Evolutionary conservation across 495 filamentous ascomycete species (phyloP).

Genomic region (Penicillium soppii): DNA sequence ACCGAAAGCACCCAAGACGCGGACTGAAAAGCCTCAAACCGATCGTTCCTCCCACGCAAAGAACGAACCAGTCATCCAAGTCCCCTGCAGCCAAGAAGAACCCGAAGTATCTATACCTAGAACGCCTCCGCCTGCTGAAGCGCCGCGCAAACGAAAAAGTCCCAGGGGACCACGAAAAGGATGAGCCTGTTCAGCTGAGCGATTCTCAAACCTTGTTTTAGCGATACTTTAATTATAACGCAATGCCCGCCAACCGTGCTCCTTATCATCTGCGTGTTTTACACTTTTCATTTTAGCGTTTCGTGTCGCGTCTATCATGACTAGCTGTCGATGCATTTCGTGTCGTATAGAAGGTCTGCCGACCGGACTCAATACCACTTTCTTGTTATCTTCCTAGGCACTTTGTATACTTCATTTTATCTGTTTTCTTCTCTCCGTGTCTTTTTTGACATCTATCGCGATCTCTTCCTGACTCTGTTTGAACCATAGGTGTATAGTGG

Average conservation of each 20-base stretch:
- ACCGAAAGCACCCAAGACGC: background rate
- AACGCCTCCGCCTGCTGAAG: background rate
- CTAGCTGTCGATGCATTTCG: too few species aligned
- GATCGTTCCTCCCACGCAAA: background rate
- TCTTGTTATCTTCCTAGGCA: too few species aligned
- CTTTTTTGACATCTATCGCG: too few species aligned
- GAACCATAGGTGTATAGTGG: too few species aligned
- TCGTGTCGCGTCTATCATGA: background rate
- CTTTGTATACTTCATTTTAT: too few species aligned
- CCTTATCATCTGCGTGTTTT: background rate
- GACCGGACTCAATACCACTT: too few species aligned
- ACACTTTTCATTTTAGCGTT: background rate
- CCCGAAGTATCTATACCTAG: background rate
- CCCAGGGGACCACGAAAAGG: slow-evolving; percentile 1
- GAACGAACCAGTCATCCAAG: background rate
- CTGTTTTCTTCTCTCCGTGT: too few species aligned
- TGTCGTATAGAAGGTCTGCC: too few species aligned
- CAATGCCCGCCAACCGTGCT: background rate
- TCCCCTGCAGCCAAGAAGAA: slow-evolving; percentile 4
- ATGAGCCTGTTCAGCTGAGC: background rate
- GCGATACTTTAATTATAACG: background rate
- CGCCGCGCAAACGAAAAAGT: slow-evolving; percentile 4
- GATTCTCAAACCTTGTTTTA: background rate
- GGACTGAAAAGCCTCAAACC: background rate
- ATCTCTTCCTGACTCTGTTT: too few species aligned